Evolutionary conservation across 164 flowering plant genomes (phyloP).

Genomic region (Liquidambar formosana): DNA sequence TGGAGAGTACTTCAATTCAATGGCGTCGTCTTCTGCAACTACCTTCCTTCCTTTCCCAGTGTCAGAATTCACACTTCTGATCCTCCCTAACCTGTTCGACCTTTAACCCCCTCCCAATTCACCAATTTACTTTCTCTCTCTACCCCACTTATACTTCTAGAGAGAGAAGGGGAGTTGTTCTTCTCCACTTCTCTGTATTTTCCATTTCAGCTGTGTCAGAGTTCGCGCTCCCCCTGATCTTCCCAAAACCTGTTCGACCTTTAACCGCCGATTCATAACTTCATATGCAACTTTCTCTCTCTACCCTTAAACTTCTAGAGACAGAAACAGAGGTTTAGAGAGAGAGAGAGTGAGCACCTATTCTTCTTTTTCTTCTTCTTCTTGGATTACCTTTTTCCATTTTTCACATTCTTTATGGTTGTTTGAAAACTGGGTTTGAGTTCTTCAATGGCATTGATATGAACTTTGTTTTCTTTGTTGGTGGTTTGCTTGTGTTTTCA

Average conservation of each 20-base stretch:
- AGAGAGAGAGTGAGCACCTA: background rate
- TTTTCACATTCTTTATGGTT: too few species aligned
- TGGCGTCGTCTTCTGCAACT: background rate
- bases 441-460: constrained; percentile 20
- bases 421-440: constrained; percentile 12
- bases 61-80: constrained; percentile 6
- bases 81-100: background rate
- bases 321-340: too few species aligned
- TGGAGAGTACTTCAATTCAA: background rate
- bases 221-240: background rate
- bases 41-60: too few species aligned
- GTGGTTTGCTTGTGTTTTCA: constrained; percentile 4
- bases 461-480: background rate
- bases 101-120: background rate
- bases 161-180: background rate
- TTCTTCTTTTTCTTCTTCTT: background rate
- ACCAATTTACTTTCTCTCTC: background rate
- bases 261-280: background rate
- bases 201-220: too few species aligned
- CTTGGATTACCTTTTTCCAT: background rate
- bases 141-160: background rate
- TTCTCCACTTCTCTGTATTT: too few species aligned
- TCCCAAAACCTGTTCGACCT: constrained; percentile 11
- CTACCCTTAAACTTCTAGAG: background rate
- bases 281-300: background rate